Base-by-base conservation (phyloP, 1,139 yeast genomes). In the Blastobotrys apis region DNA sequence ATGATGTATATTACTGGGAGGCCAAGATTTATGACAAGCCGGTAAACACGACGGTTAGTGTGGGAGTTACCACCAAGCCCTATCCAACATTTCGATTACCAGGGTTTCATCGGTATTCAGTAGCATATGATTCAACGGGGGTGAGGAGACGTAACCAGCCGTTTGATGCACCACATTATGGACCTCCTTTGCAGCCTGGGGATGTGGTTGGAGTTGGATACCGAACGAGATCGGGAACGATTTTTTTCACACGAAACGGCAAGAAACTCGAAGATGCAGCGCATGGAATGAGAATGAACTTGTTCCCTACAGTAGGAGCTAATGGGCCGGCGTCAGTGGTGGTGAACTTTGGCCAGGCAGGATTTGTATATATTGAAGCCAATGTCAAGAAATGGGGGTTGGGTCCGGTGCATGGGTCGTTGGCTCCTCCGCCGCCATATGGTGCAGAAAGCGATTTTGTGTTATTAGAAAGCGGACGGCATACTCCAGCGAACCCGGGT, bases 131-230 rank as follows among this genome's bases (percentile, higher is more conserved):
- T 59, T 80, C 94, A 12, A 79, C 83, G 1, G 98, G 97, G 1
- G 78, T 80, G 48, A 71, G 85, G 47, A 78, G 95, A 51, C 76
- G 86, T 49, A 88, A 85, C 61, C 84, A 82, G 59, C 96, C 97
- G 1, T 85, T 83, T 52, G 74, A 80, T 50, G 84, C 90, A 1
- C 79, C 83, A 30, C 80, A 81, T 2, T 71, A 80, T 40, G 79
- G 94, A 44, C 95, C 95, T 1, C 78, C 78, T 20, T 69, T 88
- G 40, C 73, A 74, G 45, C 88, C 84, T 56, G 92, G 97, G 13
- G 98, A 92, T 61, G 85, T 88, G 3, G 82, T 92, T 15, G 98
- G 98, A 0, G 81, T 90, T 51, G 98, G 97, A 1, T 90, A 84
- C 63, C 78, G 84, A 46, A 78, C 86, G 3, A 71, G 84, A 17